These are phyloP conservation scores for Zalaria sp. DNA, from an alignment of 2,329 filamentous ascomycete genomes.

Conservation along the genomic window DNA sequence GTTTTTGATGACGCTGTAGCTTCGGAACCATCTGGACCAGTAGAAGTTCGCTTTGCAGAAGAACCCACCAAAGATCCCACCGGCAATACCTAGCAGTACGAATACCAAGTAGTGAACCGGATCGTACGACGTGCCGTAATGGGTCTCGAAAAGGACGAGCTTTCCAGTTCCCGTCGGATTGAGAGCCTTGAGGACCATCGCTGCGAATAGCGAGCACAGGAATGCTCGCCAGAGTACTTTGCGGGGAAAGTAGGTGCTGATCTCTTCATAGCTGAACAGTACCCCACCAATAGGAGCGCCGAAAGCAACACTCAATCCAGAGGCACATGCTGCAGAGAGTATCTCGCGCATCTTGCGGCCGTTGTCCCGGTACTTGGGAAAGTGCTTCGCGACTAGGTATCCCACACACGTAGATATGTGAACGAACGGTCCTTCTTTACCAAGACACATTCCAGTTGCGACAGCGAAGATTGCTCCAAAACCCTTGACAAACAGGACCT, in stretches of 20 bases:
- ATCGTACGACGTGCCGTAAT: conserved; percentile 43
- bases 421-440: conserved; percentile 49
- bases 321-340: conserved; percentile 41
- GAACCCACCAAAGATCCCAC: conserved; percentile 44
- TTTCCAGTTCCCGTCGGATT: conserved; percentile 48
- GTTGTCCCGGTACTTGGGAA: conserved; percentile 44
- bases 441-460: conserved; percentile 44
- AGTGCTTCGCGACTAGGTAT: conserved; percentile 35
- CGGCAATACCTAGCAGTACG: conserved; percentile 39
- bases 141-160: conserved; percentile 46
- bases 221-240: conserved; percentile 47
- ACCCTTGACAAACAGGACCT: conserved; percentile 42
- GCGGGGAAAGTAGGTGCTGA: conserved; percentile 45
- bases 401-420: conserved; percentile 46
- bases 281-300: conserved; percentile 49
- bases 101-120: conserved; percentile 43
- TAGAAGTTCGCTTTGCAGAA: conserved; percentile 45
- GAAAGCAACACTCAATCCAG: conserved; percentile 46
- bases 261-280: conserved; percentile 47
- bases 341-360: conserved; percentile 45
- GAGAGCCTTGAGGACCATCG: conserved; percentile 40
- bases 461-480: conserved; percentile 46
- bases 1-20: conserved; percentile 36
- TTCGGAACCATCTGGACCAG: conserved; percentile 42
- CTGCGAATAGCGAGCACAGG: conserved; percentile 42